Evolutionary conservation across 345 rosid genomes (phyloP), one percentile per base, ranked within the genome.

Genomic region (Camelina neglecta): DNA sequence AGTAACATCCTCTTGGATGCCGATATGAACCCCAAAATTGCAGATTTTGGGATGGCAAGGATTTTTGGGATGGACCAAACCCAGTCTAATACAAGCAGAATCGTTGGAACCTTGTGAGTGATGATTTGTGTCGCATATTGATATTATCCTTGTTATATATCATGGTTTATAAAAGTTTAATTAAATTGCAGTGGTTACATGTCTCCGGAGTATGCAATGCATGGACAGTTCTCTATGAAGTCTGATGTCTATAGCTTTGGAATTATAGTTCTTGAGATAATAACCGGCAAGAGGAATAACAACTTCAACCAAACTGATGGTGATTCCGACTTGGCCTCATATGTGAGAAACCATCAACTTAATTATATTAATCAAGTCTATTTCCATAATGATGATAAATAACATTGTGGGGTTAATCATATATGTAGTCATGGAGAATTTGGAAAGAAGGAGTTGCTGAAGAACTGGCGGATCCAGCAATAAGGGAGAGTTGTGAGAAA

Each of bases 131-230:
- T 47, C 51, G 1, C 18, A n/a, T 6, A 12, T 6, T 47, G 0
- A n/a, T 24, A 24, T 26, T 26, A 29, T 12, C n/a, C 48, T 42
- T 42, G n/a, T 42, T 42, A 12, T 42, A 42, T 42, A 12, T 42
- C 15, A 42, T 4, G 48, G 4, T n/a, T 47, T n/a, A n/a, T n/a
- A n/a, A 47, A 47, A 15, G 5, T 15, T 15, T 6, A 42, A 4
- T 4, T 4, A 42, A 45, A 6, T 45, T 47, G 20, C 20, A 47
- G 50, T 47, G 50, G 50, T 15, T 47, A 47, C 7, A 47, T 47
- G 50, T 47, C 50, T 47, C 50, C 50, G 8, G 50, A 47, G 8
- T 47, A 47, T 47, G 50, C 50, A 47, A 47, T 47, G 50, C 50
- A n/a, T 47, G 50, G 50, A n/a, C 20, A 47, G 3, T 47, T 47